Base-by-base conservation (phyloP, 352 stramenopile genomes). In the Globisporangium carolinianum region DNA sequence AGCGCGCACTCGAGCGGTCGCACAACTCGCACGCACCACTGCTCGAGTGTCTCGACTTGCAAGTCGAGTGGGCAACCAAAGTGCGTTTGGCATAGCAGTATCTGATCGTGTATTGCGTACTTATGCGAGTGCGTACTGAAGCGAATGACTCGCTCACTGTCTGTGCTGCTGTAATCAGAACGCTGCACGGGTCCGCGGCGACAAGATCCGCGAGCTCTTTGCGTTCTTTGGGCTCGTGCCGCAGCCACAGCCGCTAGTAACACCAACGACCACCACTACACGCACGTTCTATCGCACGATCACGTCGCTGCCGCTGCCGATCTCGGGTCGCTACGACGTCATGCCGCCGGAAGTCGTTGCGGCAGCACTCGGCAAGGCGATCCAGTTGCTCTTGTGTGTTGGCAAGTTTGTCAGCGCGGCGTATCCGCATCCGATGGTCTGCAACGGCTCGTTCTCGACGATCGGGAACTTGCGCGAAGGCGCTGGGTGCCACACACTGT, bases 401-500 rank as follows among this genome's bases (percentile, higher is more conserved):
- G 59, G 71, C 39, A 90, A 91, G 69, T 84, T 91, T 55, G 50
- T 94, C 18, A 70, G 76, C 47, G 63, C 88, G 56, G 71, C 76
- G 49, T 90, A 86, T n/a, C 77, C 78, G 8, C 79, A 91, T 47
- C 83, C 81, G n/a, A 94, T 94, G 83, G 70, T 80, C 11, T 88
- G 86, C 62, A 91, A 91, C 57, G 79, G 83, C n/a, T 94, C 83
- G 8, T 91, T 90, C 62, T 94, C 83, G 10, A 94, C 83, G 6
- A 94, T 94, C 66, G 83, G 81, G 24, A 89, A 82, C 55, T 89
- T 73, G 9, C 86, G 65, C 24, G 82, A 91, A 62, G 83, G 83
- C 36, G 80, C 80, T 41, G 76, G 79, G 4, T 94, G 83, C 56
- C 81, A 94, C 56, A 94, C 81, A 15, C 62, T 94, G 24, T 94